Percentiles rank a stretch among this genome's conserved stretches.
Conservation (phyloP, 108 stramenopile genomes). For the Cyclotella choctawhatcheeana region DNA sequence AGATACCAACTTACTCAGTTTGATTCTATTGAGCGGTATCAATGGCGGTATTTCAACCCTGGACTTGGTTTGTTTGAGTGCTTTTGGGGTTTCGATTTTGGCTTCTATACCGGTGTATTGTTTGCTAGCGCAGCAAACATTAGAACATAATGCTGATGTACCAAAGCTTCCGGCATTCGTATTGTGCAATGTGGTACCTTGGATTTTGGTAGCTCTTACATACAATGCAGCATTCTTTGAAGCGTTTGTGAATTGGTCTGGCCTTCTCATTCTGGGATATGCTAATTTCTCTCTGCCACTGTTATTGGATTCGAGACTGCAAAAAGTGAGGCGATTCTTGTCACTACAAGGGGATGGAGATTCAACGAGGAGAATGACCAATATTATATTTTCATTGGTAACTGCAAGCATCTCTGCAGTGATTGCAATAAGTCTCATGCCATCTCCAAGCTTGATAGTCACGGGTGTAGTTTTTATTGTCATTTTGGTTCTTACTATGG, state of each 20-base stretch:
- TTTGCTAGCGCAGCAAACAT: slow-evolving; percentile 43
- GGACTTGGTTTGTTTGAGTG: slow-evolving; percentile 32
- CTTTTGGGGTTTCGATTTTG: slow-evolving; percentile 29
- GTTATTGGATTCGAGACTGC: slow-evolving; percentile 33
- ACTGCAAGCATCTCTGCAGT: slow-evolving; percentile 10
- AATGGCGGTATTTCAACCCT: slow-evolving; percentile 15
- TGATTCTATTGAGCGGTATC: slow-evolving; percentile 34
- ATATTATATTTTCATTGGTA: slow-evolving; percentile 1
- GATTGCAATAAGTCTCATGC: slow-evolving; percentile 17
- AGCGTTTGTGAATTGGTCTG: slow-evolving; percentile 47
- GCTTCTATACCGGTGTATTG: slow-evolving; percentile 45
- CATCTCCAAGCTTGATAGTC: not conserved
- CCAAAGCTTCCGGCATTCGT: slow-evolving; percentile 23
- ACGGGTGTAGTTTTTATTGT: slow-evolving; percentile 1
- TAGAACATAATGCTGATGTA: slow-evolving; percentile 39
- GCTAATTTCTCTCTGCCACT: slow-evolving; percentile 42
- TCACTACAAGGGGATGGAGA: not conserved
- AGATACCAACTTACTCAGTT: slow-evolving; percentile 40
- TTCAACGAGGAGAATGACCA: not conserved
- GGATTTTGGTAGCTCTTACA: slow-evolving; percentile 44
- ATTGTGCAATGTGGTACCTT: slow-evolving; percentile 39
- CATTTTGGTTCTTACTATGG: not conserved
- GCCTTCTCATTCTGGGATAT: slow-evolving; percentile 39
- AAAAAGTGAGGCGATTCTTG: slow-evolving; percentile 23
- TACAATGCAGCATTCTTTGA: slow-evolving; percentile 50